Evolutionary conservation across 768 basidiomycete species (phyloP).

Genomic region (Infundibulicybe gibba): DNA sequence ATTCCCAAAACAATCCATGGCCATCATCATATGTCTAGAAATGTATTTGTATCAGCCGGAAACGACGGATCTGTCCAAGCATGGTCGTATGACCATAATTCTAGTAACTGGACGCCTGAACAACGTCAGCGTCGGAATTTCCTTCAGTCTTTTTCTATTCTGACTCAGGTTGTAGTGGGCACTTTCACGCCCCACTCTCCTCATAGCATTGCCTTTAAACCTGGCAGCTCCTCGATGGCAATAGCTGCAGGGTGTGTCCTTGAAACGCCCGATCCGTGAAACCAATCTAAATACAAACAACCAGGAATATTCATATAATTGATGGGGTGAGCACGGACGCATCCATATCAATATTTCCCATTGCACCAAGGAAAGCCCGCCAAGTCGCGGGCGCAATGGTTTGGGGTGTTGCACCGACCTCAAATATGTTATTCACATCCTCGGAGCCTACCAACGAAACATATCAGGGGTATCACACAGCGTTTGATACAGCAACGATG

Average conservation of each 20-base stretch:
- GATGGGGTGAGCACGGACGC: conserved; percentile 6
- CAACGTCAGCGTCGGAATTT: conserved; percentile 3
- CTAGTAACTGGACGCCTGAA: conserved; percentile 8
- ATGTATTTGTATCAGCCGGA: conserved; percentile 44
- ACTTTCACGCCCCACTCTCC: conserved; percentile 18
- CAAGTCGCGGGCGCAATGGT: conserved; percentile 39
- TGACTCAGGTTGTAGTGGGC: conserved; percentile 7
- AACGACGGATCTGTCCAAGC: conserved; percentile 37
- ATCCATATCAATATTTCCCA: conserved; percentile 6
- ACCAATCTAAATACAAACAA: conserved; percentile 5
- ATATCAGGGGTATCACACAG: conserved; percentile 43
- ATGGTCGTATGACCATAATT: conserved; percentile 32
- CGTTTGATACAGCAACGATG: conserved; percentile 36
- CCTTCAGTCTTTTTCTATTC: not conserved
- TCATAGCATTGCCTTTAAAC: conserved; percentile 11
- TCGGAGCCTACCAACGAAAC: conserved; percentile 39
- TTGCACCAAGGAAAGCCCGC: conserved; percentile 13
- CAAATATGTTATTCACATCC: conserved; percentile 47
- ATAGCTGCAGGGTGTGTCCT: conserved; percentile 6
- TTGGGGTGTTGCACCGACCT: conserved; percentile 46
- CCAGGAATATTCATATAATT: conserved; percentile 20
- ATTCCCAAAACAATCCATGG: not conserved
- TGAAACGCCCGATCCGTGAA: not conserved
- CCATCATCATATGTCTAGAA: conserved; percentile 18
- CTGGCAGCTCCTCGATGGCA: conserved; percentile 11